A percentile compares a stretch with the other conserved stretches of the same genome.
Conservation (phyloP, 2,329 filamentous ascomycete species). For the Alternaria sp. region DNA sequence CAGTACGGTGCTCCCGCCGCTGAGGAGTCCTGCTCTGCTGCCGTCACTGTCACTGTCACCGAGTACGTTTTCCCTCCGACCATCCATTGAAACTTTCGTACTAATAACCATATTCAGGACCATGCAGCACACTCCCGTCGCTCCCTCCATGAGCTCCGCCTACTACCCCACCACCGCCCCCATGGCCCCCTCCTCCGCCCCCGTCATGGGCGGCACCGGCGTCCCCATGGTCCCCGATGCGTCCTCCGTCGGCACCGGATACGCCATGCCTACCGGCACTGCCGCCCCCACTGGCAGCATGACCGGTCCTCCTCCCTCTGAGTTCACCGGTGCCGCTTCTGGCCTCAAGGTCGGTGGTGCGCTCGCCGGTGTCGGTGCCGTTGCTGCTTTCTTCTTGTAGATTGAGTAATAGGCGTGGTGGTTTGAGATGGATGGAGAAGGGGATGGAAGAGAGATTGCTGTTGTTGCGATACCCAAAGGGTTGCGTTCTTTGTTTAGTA, state of each 20-base stretch:
- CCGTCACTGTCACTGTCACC: constrained; percentile 40
- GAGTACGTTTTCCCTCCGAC: constrained; percentile 24
- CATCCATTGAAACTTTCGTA: not conserved
- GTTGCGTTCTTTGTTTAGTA: not conserved
- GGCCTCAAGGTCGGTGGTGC: constrained; percentile 38
- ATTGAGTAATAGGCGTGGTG: not conserved
- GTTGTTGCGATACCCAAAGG: not conserved
- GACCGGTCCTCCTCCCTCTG: constrained; percentile 28
- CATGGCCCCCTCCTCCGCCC: constrained; percentile 4
- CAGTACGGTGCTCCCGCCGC: constrained; percentile 17
- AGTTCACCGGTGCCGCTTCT: constrained; percentile 45
- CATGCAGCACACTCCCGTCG: constrained; percentile 29
- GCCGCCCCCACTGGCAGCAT: constrained; percentile 29
- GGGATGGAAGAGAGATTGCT: not conserved
- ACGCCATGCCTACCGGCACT: constrained; percentile 2
- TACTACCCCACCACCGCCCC: constrained; percentile 37
- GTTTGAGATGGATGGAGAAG: not conserved
- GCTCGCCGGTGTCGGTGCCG: constrained; percentile 43
- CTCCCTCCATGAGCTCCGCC: constrained; percentile 24
- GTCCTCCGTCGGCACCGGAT: not conserved
- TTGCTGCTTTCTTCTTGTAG: constrained; percentile 47
- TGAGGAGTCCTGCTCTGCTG: constrained; percentile 30
- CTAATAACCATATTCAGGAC: constrained; percentile 18
- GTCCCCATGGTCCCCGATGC: constrained; percentile 11
- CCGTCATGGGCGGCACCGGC: constrained; percentile 33